Evolutionary conservation across 306 rosid genomes (phyloP), one percentile per base, ranked within the genome.

Genomic region (Pyrus pyrifolia): DNA sequence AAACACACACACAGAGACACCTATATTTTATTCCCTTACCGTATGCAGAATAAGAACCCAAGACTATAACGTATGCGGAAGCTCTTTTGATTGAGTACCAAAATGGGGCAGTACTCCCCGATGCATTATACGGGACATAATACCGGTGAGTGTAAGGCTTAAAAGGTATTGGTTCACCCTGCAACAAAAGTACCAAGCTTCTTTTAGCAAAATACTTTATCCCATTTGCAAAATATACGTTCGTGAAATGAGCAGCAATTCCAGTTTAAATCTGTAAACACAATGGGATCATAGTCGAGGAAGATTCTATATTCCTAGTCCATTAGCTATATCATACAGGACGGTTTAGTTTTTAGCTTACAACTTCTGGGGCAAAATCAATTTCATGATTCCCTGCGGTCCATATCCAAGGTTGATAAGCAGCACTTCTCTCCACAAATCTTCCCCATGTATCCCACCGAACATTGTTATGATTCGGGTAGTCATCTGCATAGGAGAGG

Each of bases 381-480:
- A 94, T 25, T 82, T 91, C 98, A 80, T 94, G 98, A 80, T 94
- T 94, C 61, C 97, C 98, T 30, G 90, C 87, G 19, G 96, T 91
- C 98, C 97, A 91, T 78, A 94, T 90, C 98, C 98, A 94, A 21
- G 98, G 98, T 81, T 94, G 97, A 91, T 90, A 94, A 71, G 98
- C 98, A 77, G 8, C 68, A 60, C 95, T 91, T 83, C 98, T 90
- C 86, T 94, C 97, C 2, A 63, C 22, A 6, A 91, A 92, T 68
- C 97, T 90, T 84, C 90, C 97, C 94, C 93, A 90, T 44, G 95
- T 78, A 85, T 94, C 97, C 97, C 98, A 94, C 73, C 93, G 83
- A 35, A 15, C 73, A 58, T 94, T 91, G 62, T 90, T 91, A 42
- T 91, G 91, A 80, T 86, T 74, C 10, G 93, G 89, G 74, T 91